Evolutionary conservation across 495 filamentous ascomycete genomes (phyloP), one percentile per base, ranked within the genome.

Genomic region (Tuber magnatum): DNA sequence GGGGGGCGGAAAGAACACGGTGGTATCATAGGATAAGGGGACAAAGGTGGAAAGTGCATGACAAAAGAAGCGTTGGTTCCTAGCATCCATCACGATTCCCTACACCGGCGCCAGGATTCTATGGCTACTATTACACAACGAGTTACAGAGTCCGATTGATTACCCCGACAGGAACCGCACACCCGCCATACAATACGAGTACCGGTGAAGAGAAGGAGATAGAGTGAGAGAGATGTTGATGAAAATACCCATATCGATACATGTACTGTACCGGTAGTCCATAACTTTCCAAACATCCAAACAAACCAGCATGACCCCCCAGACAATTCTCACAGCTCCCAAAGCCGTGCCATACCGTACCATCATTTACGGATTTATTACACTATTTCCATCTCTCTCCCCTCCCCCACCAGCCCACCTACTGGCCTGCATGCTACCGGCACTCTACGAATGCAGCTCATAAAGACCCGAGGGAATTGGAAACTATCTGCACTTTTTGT

Each of bases 1-100:
- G 77, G 70, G 70, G 72, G 78, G 76, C 76, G 76, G 76, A 79
- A 79, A 79, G 77, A 79, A 79, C 77, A 79, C 77, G 76, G 77
- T 79, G 77, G 77, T 79, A 79, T 78, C 70, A 79, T 75, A 75
- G 69, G 35, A 51, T 46, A 61, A 28, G 24, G 51, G 24, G n/a
- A 28, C 10, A 14, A 14, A 61, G 24, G 24, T 5, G 51, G 51
- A 61, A 61, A 61, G n/a, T 61, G 10, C n/a, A 32, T 32, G 51
- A 28, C 51, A 61, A 32, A 14, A 61, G 3, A 9, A 61, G 56
- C 10, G 32, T 61, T 32, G 56, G 56, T 61, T 61, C 56, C 56
- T 61, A 12, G 12, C 28, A 32, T 56, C 48, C 48, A 61, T 3
- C 46, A 7, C 16, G 46, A 48, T 48, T 8, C 18, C 46, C 20